Base-by-base conservation (phyloP, 306 rosid species). In the Sicyos edulis region DNA sequence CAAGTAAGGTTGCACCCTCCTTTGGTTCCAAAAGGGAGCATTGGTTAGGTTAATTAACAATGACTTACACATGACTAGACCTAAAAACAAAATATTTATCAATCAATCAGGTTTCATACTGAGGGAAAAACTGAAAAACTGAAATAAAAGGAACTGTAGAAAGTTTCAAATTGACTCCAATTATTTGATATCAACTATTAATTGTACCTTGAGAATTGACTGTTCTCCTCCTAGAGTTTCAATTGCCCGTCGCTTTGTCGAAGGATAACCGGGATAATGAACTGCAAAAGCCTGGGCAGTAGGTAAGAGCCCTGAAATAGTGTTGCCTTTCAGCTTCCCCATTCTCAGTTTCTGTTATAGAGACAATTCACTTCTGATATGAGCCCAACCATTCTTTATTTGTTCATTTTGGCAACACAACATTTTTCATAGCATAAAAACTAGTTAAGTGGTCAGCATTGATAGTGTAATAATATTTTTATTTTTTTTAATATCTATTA, bases 231-330 rank as follows among this genome's bases (percentile, higher is more conserved):
- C 96, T 0, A 92, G 90, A 9, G 95, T 87, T 29, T 86, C 80
- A 6, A 87, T 4, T 6, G 92, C 92, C 10, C 85, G 83, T 14
- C 87, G 80, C 40, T 78, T 68, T 15, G 95, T 84, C 1, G 81
- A 86, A 72, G 96, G 90, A 80, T 92, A 92, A 34, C 88, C 92
- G 51, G 97, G 97, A 81, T 82, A 89, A 79, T 86, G 85, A 34
- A 89, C 83, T 13, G 86, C 70, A 75, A 92, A 89, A 6, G 77
- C 88, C 42, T 77, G 75, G 51, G 75, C 72, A 61, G 73, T 76
- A 0, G 97, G 95, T 26, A 92, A 24, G 75, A 78, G 70, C 52
- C 97, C 96, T 3, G 95, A 76, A 70, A 86, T 75, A 53, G 77
- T 82, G 22, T 89, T 92, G 70, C 87, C 86, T 62, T 83, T 85